Evolutionary conservation across 306 rosid genomes (phyloP).

Genomic region (Morella rubra): DNA sequence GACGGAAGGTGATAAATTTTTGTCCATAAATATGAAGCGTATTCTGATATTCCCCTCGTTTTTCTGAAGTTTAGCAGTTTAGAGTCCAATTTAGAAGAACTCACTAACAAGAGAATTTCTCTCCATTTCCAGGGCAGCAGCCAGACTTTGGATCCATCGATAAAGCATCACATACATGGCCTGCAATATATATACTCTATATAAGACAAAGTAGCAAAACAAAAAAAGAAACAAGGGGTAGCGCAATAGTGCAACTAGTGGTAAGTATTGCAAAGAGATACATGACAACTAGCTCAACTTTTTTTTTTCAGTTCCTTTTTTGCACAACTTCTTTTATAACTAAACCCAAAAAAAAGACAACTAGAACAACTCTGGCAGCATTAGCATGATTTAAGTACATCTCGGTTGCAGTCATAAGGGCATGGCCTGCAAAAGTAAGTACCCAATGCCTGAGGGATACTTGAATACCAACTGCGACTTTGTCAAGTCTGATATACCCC

Average conservation of each 20-base stretch:
- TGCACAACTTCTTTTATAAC: too few relatives aligned
- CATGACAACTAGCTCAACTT: too few relatives aligned
- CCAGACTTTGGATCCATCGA: slow-evolving; percentile 61
- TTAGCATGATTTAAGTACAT: not conserved
- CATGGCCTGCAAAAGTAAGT: not conserved
- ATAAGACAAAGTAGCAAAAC: not conserved
- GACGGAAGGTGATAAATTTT: too few relatives aligned
- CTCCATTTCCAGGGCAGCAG: slow-evolving; percentile 70
- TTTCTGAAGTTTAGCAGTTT: slow-evolving; percentile 14
- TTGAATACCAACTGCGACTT: not conserved
- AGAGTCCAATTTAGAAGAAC: slow-evolving; percentile 42
- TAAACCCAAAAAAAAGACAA: not conserved
- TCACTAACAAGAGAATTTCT: slow-evolving; percentile 94
- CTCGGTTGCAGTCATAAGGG: not conserved
- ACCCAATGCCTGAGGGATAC: not conserved
- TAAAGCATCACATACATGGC: slow-evolving; percentile 65
- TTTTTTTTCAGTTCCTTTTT: too few relatives aligned
- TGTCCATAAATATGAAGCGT: too few relatives aligned
- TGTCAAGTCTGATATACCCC: not conserved
- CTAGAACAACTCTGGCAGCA: not conserved
- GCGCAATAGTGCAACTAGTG: not conserved
- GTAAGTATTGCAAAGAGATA: too few relatives aligned
- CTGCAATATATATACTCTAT: slow-evolving; percentile 38
- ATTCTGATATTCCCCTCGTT: too few relatives aligned
- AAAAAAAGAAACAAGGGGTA: not conserved